Evolutionary conservation across 345 rosid genomes (phyloP), one percentile per base, ranked within the genome.

Genomic region (Pelargonium nanum): DNA sequence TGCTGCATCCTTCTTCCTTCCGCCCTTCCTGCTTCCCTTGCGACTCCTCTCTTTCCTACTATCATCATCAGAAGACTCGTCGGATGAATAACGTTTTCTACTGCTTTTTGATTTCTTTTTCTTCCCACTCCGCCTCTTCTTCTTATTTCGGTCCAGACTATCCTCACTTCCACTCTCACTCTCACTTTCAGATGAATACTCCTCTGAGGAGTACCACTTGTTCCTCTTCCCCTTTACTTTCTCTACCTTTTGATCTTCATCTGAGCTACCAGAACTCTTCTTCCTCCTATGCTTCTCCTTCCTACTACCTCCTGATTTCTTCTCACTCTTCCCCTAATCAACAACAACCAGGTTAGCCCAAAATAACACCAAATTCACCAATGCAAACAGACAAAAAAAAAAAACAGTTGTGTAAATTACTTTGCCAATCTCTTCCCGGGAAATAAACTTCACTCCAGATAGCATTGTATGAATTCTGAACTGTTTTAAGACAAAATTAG

Each of bases 161-260:
- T 61, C 73, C 40, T 62, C 77, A 10, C 70, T 71, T 0, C 64
- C 74, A 62, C 63, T 57, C 8, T 55, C 70, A 53, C 68, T 61
- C 8, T 55, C 70, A 53, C 68, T 61, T 5, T 61, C 62, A 6
- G 75, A 74, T 0, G 81, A 79, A 57, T 60, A 19, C 62, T 81
- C 87, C 17, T 79, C 88, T 0, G 84, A 71, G 0, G 89, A 82
- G 66, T 81, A 74, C 89, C 91, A 87, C 40, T 86, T 83, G 78
- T 83, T 85, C 68, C 65, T 76, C 52, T 78, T 71, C 2, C 76
- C 60, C 64, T 72, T 80, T 53, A 40, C 70, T 59, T 82, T 70
- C 72, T 57, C 81, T 62, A 68, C 69, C 26, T 77, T 70, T 51
- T 26, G 61, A 65, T 73, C 83, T 65, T 80, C 87, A 62, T 87